Percentiles rank a stretch among this genome's conserved stretches.
These are phyloP conservation scores for Lentinula boryana DNA, from an alignment of 768 basidiomycete species.

Conservation along the genomic window DNA sequence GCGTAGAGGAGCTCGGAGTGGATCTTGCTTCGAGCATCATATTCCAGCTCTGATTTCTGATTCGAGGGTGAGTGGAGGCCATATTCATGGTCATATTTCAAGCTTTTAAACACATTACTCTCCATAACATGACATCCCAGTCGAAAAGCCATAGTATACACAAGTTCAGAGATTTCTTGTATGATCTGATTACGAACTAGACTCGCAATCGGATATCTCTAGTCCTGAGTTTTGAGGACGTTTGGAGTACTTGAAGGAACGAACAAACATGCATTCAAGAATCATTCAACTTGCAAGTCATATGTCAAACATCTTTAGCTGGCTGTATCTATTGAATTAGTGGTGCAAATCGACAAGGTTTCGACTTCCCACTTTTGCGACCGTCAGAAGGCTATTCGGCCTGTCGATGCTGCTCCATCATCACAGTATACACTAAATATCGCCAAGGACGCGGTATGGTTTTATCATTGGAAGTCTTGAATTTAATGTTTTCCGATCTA, in stretches of 20 bases:
- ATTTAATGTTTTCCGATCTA: background rate
- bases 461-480: background rate
- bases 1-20: slow-evolving; percentile 38
- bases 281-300: background rate
- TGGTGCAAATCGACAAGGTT: background rate
- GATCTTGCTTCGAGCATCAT: slow-evolving; percentile 34
- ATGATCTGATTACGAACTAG: background rate
- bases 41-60: slow-evolving; percentile 18
- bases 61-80: background rate
- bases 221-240: background rate
- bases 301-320: background rate
- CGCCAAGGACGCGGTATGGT: background rate
- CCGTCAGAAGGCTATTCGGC: background rate
- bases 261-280: background rate
- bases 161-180: background rate
- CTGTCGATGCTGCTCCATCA: background rate
- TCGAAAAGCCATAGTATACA: background rate
- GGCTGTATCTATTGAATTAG: background rate
- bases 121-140: too few relatives aligned
- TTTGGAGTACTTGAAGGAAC: background rate
- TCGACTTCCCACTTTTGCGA: background rate
- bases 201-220: background rate
- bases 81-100: too few relatives aligned
- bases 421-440: background rate
- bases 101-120: too few relatives aligned